Base-by-base conservation (phyloP, 1,284 basidiomycete genomes). In the Meira nashicola region DNA sequence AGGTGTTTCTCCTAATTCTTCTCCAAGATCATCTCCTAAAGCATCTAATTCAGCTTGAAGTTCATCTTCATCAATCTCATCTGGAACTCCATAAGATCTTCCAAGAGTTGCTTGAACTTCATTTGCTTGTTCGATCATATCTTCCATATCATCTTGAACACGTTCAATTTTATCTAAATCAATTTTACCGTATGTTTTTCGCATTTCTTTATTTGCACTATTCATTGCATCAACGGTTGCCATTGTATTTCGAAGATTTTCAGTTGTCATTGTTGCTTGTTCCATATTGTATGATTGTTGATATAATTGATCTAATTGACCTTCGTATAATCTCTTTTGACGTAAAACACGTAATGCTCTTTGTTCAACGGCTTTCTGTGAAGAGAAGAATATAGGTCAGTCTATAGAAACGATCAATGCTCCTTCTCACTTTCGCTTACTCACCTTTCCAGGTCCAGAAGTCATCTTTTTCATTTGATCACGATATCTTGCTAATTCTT, bases 251-350 rank as follows among this genome's bases (percentile, higher is more conserved):
- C 92, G 86, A 69, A 98, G 81, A 80, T 98, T 98, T 80, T 98
- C 95, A 3, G 94, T 97, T 15, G 92, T 89, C 79, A 98, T 87
- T 10, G 89, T 86, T 23, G 94, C 89, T 64, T 91, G 93, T 81
- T 98, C 94, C 91, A 98, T 98, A 80, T 99, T 98, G 83, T 92
- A 98, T 21, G 90, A 88, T 80, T 98, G 95, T 78, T 98, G 95
- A 51, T 89, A 84, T 12, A 99, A 83, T 79, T 96, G 92, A 9
- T 86, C 84, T 39, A 97, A 84, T 79, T 99, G 95, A 14, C 82
- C 82, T 79, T 99, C 95, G 81, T 99, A 94, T 87, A 97, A 87
- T 77, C 87, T 86, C 82, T 92, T 96, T 81, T 98, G 95, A 81
- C 92, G 92, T 52, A 99, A 83, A 1, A 91, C 91, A 54, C 92